These are phyloP conservation scores for Phtheirospermum japonicum DNA, from an alignment of 257 asterid species.

Conservation along the genomic window DNA sequence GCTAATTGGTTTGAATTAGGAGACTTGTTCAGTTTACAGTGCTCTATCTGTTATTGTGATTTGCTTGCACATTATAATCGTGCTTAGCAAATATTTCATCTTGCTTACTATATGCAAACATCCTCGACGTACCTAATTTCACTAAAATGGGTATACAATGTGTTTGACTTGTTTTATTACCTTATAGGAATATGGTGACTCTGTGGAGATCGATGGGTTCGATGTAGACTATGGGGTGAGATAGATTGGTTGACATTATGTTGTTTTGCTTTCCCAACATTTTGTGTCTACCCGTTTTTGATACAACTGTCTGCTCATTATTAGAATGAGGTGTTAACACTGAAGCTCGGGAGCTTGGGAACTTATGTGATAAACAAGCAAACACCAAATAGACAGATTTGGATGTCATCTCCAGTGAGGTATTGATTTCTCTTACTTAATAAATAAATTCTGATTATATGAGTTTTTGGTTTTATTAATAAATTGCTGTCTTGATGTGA, in stretches of 20 bases:
- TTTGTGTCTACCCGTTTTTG: constrained; percentile 16
- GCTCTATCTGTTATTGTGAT: not conserved
- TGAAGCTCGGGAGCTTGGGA: constrained; percentile 84
- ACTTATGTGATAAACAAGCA: constrained; percentile 95
- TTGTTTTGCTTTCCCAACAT: not conserved
- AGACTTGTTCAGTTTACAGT: not conserved
- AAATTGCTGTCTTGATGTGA: constrained; percentile 1
- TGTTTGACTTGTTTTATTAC: constrained; percentile 20
- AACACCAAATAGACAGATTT: constrained; percentile 87
- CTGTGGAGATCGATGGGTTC: constrained; percentile 71
- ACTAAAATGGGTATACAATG: not conserved
- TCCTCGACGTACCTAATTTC: not conserved
- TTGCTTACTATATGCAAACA: constrained; percentile 5
- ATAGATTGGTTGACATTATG: constrained; percentile 8
- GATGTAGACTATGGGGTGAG: constrained; percentile 92
- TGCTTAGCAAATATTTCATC: not conserved
- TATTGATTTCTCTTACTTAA: constrained; percentile 31
- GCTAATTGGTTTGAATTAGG: not conserved
- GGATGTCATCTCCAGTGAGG: constrained; percentile 99
- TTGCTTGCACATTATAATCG: too few relatives aligned
- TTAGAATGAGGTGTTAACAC: constrained; percentile 87
- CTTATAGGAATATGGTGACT: constrained; percentile 78
- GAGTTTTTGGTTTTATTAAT: not conserved
- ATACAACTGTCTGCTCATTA: constrained; percentile 4
- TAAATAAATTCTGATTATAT: not conserved